Conservation (phyloP, 352 stramenopile genomes). For the Phytophthora cryptogea region DNA sequence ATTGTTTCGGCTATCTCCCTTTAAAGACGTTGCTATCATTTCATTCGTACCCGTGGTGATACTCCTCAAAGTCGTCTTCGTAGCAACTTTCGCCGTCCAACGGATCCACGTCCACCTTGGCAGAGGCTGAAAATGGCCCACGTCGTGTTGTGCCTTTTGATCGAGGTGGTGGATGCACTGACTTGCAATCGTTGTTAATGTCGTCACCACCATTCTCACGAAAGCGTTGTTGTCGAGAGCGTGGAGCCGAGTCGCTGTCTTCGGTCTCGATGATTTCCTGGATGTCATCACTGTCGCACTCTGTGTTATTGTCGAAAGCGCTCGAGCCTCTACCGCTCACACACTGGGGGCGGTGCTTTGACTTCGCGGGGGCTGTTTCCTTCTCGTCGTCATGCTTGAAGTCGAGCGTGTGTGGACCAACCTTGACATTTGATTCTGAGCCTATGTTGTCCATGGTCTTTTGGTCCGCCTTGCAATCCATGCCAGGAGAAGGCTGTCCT, state of each 20-base stretch:
- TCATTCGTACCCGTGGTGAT: slow-evolving; percentile 22
- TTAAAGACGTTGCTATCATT: too few relatives aligned
- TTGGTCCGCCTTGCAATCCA: slow-evolving; percentile 26
- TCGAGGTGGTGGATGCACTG: neutral
- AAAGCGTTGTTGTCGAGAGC: slow-evolving; percentile 4
- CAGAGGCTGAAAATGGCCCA: slow-evolving; percentile 11
- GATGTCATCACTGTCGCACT: slow-evolving; percentile 76
- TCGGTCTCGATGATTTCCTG: slow-evolving; percentile 84
- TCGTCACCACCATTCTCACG: slow-evolving; percentile 2
- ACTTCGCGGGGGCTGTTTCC: slow-evolving; percentile 17
- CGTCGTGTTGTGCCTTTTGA: slow-evolving; percentile 20
- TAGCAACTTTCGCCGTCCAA: slow-evolving; percentile 64
- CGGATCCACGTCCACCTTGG: slow-evolving; percentile 35
- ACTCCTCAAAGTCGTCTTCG: slow-evolving; percentile 87
- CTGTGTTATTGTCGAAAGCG: slow-evolving; percentile 44
- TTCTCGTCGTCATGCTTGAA: slow-evolving; percentile 34
- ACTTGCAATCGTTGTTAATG: slow-evolving; percentile 18
- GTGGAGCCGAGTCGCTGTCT: slow-evolving; percentile 27
- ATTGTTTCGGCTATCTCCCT: neutral
- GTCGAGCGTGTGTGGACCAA: slow-evolving; percentile 29
- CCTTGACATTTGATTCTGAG: slow-evolving; percentile 18
- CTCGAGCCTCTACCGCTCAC: slow-evolving; percentile 11
- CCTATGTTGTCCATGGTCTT: slow-evolving; percentile 8
- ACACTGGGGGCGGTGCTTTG: slow-evolving; percentile 9
- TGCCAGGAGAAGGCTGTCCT: slow-evolving; percentile 11